These are phyloP conservation scores for Geotrichum carabidarum DNA, from an alignment of 1,139 yeast genomes.

Conservation along the genomic window DNA sequence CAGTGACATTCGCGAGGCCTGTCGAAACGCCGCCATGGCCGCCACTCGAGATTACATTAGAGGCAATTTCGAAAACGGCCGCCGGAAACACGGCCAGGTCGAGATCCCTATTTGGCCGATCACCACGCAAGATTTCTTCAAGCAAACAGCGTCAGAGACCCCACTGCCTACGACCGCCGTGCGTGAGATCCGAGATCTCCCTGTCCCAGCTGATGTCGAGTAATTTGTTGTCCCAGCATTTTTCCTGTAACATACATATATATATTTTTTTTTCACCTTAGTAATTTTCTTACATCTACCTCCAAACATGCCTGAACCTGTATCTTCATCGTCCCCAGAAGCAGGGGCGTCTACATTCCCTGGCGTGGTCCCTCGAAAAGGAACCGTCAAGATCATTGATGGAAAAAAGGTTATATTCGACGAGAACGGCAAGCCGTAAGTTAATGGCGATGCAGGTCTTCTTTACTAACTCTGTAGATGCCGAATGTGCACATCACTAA, in stretches of 20 bases:
- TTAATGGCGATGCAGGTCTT: slow-evolving; percentile 20
- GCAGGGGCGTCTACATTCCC: slow-evolving; percentile 4
- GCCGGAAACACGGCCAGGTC: slow-evolving; percentile 21
- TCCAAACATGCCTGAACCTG: slow-evolving; percentile 10
- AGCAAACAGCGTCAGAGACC: slow-evolving; percentile 27
- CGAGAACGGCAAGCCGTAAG: slow-evolving; percentile 87
- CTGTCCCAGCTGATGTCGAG: slow-evolving; percentile 12
- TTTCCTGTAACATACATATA: background rate
- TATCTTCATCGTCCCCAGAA: background rate
- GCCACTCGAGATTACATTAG: slow-evolving; percentile 81
- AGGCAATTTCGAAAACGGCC: slow-evolving; percentile 29
- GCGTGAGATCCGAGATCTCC: slow-evolving; percentile 13
- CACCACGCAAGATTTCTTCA: slow-evolving; percentile 38
- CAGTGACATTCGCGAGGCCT: slow-evolving; percentile 82
- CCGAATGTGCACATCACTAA: slow-evolving; percentile 72
- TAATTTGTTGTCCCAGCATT: background rate
- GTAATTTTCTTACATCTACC: background rate
- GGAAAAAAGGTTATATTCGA: slow-evolving; percentile 75
- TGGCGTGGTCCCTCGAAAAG: slow-evolving; percentile 17
- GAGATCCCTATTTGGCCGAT: slow-evolving; percentile 38
- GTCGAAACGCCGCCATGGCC: slow-evolving; percentile 87
- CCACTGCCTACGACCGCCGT: slow-evolving; percentile 28
- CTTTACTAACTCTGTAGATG: slow-evolving; percentile 44
- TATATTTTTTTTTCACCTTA: background rate
- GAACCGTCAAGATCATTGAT: slow-evolving; percentile 23